These are phyloP conservation scores for Xanthoconium purpureum DNA, from an alignment of 768 basidiomycete species.

Conservation along the genomic window DNA sequence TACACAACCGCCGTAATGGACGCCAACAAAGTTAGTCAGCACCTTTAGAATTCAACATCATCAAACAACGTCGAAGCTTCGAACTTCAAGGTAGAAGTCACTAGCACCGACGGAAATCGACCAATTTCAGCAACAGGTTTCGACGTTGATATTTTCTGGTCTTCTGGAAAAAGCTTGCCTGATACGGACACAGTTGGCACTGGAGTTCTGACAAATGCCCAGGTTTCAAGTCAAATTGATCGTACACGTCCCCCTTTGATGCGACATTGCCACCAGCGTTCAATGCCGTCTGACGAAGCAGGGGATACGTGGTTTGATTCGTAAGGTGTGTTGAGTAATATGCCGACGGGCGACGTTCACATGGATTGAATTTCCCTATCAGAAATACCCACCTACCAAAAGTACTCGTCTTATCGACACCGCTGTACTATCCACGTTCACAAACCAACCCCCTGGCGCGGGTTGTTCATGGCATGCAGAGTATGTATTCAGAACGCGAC, in stretches of 20 bases:
- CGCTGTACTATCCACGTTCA: background rate
- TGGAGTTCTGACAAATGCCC: background rate
- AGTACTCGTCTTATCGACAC: background rate
- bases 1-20: no score
- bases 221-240: background rate
- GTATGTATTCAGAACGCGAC: background rate
- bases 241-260: background rate
- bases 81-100: background rate
- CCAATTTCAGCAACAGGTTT: no score
- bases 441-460: no score
- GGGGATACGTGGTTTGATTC: background rate
- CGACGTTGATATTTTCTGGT: no score
- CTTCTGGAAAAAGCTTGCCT: background rate
- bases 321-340: background rate
- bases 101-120: no score
- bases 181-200: background rate
- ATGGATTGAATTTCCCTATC: background rate
- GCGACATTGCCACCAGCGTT: background rate
- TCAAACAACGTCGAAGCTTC: background rate
- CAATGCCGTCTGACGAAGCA: background rate
- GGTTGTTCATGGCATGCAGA: background rate
- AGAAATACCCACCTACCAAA: background rate
- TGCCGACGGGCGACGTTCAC: background rate
- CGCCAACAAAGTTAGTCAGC: background rate
- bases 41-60: conserved; percentile 6